These are phyloP conservation scores for Butyriboletus appendiculatus DNA, from an alignment of 1,284 basidiomycete species.

Conservation along the genomic window DNA sequence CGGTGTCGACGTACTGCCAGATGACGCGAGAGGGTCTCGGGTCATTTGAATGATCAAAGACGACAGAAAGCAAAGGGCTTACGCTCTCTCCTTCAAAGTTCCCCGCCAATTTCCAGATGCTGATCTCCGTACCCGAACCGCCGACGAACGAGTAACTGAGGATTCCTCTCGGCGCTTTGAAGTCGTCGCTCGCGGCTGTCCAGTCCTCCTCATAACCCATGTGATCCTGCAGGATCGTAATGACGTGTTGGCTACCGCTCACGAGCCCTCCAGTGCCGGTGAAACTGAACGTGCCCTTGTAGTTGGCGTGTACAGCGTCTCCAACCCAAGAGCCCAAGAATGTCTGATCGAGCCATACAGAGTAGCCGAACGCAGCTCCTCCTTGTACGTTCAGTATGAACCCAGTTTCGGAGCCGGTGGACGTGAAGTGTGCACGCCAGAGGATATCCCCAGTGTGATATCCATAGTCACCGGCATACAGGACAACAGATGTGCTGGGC, in stretches of 20 bases:
- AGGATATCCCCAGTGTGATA: constrained; percentile 57
- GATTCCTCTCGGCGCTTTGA: constrained; percentile 49
- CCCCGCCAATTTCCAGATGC: constrained; percentile 47
- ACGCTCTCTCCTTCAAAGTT: constrained; percentile 51
- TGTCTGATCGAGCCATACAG: constrained; percentile 49
- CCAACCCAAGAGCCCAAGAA: constrained; percentile 53
- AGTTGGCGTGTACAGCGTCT: constrained; percentile 36
- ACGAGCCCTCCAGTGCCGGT: constrained; percentile 1
- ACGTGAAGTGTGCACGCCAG: constrained; percentile 52
- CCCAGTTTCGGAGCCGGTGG: constrained; percentile 43
- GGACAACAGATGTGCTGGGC: constrained; percentile 40
- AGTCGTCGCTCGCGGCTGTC: constrained; percentile 41
- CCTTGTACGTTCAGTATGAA: constrained; percentile 45
- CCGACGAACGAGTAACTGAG: constrained; percentile 45
- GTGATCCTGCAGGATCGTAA: constrained; percentile 56
- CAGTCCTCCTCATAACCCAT: constrained; percentile 53
- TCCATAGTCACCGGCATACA: constrained; percentile 55
- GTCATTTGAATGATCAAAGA: not conserved
- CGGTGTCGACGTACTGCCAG: constrained; percentile 35
- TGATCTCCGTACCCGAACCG: constrained; percentile 36
- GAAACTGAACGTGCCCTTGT: constrained; percentile 36
- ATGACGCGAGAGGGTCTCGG: not conserved
- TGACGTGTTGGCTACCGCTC: constrained; percentile 39
- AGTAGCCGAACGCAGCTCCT: constrained; percentile 49
- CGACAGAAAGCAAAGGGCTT: constrained; percentile 11